These are phyloP conservation scores for Picochlorum sp. DNA, from an alignment of 139 green algal genomes.

Conservation along the genomic window DNA sequence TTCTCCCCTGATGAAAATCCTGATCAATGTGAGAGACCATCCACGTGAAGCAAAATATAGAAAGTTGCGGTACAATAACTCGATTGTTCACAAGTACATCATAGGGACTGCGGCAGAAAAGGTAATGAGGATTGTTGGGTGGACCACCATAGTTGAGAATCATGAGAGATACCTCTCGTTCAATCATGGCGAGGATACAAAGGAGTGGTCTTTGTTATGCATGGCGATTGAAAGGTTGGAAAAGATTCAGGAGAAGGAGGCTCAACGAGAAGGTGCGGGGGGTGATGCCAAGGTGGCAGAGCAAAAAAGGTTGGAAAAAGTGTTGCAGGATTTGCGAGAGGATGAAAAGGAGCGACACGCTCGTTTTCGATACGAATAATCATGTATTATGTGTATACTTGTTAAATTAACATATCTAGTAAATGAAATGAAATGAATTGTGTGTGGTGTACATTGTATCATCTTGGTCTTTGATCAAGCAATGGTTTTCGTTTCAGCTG, in stretches of 20 bases:
- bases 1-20: constrained; percentile 26
- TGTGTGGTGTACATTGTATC: no score
- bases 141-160: constrained; percentile 28
- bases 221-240: constrained; percentile 22
- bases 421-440: no score
- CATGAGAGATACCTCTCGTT: constrained; percentile 47
- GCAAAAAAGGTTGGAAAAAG: background rate
- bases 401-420: background rate
- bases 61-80: constrained; percentile 14
- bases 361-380: constrained; percentile 8
- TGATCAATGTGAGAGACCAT: constrained; percentile 38
- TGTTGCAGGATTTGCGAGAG: constrained; percentile 1
- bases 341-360: constrained; percentile 8
- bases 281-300: background rate
- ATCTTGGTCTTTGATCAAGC: no score
- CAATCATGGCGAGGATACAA: constrained; percentile 22
- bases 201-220: constrained; percentile 22
- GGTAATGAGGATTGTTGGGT: background rate
- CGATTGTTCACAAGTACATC: background rate
- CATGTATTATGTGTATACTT: background rate
- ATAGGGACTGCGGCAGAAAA: background rate
- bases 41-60: constrained; percentile 42
- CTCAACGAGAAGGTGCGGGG: constrained; percentile 6
- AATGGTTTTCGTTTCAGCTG: background rate
- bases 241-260: constrained; percentile 11